Evolutionary conservation across 257 asterid genomes (phyloP).

Genomic region (Oldenlandia corymbosa): DNA sequence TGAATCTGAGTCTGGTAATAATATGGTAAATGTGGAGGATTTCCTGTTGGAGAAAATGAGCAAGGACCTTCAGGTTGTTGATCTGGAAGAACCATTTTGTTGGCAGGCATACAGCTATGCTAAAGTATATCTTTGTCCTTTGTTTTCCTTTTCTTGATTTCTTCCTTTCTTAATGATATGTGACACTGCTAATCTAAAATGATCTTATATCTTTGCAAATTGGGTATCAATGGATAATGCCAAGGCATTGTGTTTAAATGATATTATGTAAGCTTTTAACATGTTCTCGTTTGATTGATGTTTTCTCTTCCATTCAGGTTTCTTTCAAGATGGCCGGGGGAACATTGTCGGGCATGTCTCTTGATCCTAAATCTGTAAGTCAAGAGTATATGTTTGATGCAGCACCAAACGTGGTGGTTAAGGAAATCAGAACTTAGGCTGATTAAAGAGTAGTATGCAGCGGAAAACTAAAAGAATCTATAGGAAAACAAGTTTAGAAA

Average conservation of each 20-base stretch:
- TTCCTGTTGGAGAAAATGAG: slow-evolving; percentile 72
- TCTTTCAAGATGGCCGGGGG: slow-evolving; percentile 86
- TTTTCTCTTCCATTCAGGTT: slow-evolving; percentile 48
- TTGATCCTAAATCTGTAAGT: slow-evolving; percentile 92
- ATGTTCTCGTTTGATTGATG: background rate
- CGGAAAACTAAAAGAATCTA: too few relatives aligned
- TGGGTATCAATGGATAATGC: background rate
- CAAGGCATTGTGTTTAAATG: background rate
- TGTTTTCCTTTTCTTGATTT: too few relatives aligned
- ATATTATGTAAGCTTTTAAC: background rate
- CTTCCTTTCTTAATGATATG: background rate
- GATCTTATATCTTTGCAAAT: background rate
- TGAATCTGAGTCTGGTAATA: slow-evolving; percentile 58
- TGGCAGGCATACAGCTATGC: slow-evolving; percentile 96
- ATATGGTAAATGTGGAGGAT: slow-evolving; percentile 76
- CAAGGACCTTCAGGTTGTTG: slow-evolving; percentile 86
- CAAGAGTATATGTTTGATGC: background rate
- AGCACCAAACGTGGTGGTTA: too few relatives aligned
- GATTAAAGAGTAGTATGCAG: too few relatives aligned
- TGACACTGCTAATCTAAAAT: background rate
- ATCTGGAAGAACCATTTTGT: slow-evolving; percentile 89
- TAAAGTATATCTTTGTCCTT: slow-evolving; percentile 48
- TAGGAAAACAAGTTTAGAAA: too few relatives aligned
- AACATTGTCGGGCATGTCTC: slow-evolving; percentile 82
- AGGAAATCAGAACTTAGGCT: too few relatives aligned